Base-by-base conservation (phyloP, 345 rosid species). In the Populus nigra region DNA sequence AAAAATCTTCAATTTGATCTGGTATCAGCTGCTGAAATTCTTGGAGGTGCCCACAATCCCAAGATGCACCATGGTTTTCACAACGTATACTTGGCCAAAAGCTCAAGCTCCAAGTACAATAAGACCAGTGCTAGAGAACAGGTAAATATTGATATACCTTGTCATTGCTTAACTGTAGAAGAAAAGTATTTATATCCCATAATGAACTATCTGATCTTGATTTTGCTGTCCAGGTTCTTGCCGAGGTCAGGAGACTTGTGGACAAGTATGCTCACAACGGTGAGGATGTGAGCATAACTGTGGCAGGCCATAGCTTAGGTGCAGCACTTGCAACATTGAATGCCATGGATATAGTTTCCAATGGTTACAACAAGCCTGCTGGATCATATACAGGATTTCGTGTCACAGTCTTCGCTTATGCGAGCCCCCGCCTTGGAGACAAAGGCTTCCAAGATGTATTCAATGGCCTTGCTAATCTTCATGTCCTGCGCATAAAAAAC, bases 251-350 rank as follows among this genome's bases (percentile, higher is more conserved):
- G 69, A 80, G 71, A 35, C 71, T 43, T 39, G 78, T 80, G 39
- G 59, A 75, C 66, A 29, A 27, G 49, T 80, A 80, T 43, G 69
- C 61, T 0, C 53, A 13, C 7, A 16, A 39, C 5, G 73, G 27
- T 4, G 78, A 75, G 38, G 78, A 41, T 9, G 22, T 76, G 31
- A 81, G 80, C 69, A 72, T 81, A 49, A 76, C 80, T 0, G 35
- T 78, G 6, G 47, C 73, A 0, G 77, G 82, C 2, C 79, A 78
- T 16, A 79, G 82, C 57, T 25, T 78, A 43, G 85, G 82, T 8
- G 76, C 68, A 29, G 67, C 85, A 12, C 71, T 76, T 3, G 83
- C 85, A 43, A 79, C 82, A 17, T 50, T 83, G n/a, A 79, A 68
- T 8, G 83, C 78, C 5, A 59, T 53, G 25, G 78, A 83, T 62